Conservation (phyloP, 306 rosid genomes). For the Casuarina equisetifolia region DNA sequence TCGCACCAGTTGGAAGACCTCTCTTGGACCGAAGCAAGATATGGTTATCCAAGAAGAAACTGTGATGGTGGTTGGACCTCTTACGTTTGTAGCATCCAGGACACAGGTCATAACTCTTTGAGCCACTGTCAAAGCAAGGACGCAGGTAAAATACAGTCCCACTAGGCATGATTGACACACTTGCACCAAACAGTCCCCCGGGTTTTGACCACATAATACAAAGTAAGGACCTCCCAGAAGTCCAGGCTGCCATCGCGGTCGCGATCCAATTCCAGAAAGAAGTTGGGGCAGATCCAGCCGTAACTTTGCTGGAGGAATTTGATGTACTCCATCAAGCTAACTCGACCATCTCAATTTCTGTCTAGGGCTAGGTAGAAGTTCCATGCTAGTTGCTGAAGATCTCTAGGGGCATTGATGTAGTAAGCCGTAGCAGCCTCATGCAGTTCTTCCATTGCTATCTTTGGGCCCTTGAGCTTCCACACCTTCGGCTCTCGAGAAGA, state of each 20-base stretch:
- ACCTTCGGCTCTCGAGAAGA: background rate
- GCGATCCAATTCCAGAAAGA: conserved; percentile 25
- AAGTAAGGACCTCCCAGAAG: conserved; percentile 30
- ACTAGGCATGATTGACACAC: conserved; percentile 7
- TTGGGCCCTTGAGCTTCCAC: background rate
- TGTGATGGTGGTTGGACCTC: conserved; percentile 18
- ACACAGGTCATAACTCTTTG: conserved; percentile 23
- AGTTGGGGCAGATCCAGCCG: conserved; percentile 24
- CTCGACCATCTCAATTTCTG: conserved; percentile 25
- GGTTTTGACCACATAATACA: conserved; percentile 30
- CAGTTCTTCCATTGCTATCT: conserved; percentile 7
- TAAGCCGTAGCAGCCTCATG: conserved; percentile 26
- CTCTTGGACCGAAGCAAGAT: conserved; percentile 20
- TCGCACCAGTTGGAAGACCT: background rate
- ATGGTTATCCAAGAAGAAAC: conserved; percentile 29
- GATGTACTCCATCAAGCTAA: conserved; percentile 19
- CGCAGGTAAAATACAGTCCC: conserved; percentile 31
- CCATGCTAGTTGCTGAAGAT: conserved; percentile 22
- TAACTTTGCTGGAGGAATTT: conserved; percentile 23
- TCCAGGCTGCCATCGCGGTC: conserved; percentile 24
- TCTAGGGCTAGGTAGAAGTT: conserved; percentile 33
- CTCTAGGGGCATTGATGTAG: conserved; percentile 23
- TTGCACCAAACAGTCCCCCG: conserved; percentile 27
- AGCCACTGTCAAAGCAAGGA: conserved; percentile 25
- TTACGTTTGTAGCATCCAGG: conserved; percentile 8